Evolutionary conservation across 495 filamentous ascomycete genomes (phyloP).

Genomic region (Elaphomyces granulatus): DNA sequence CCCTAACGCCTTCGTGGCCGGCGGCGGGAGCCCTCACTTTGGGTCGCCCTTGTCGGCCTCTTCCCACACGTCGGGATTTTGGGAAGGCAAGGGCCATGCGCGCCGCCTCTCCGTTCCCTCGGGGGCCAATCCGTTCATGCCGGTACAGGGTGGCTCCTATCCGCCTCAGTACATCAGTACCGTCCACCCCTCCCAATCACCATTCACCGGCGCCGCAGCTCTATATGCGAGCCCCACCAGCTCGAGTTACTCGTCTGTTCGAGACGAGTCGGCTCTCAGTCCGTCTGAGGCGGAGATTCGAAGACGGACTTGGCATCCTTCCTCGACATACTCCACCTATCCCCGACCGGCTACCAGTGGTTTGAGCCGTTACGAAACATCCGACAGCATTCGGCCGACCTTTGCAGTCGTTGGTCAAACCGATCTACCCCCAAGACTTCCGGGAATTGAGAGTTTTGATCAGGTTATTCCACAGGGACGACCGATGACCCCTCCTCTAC

Average conservation of each 20-base stretch:
- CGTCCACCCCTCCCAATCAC: constrained; percentile 34
- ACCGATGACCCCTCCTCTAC: constrained; percentile 46
- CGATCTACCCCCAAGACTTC: constrained; percentile 49
- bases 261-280: constrained; percentile 46
- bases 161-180: constrained; percentile 43
- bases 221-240: constrained; percentile 59
- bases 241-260: constrained; percentile 46
- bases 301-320: constrained; percentile 81
- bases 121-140: constrained; percentile 57
- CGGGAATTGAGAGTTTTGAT: constrained; percentile 85
- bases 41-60: constrained; percentile 55
- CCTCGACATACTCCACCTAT: constrained; percentile 46
- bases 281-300: constrained; percentile 62
- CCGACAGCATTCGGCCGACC: constrained; percentile 36
- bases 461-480: constrained; percentile 42
- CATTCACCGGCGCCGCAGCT: constrained; percentile 41
- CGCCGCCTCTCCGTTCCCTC: constrained; percentile 74
- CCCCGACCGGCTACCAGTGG: constrained; percentile 47
- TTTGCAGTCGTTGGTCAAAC: constrained; percentile 32
- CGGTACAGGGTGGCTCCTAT: constrained; percentile 40
- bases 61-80: constrained; percentile 51
- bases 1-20: constrained; percentile 53
- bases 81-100: constrained; percentile 52
- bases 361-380: constrained; percentile 43
- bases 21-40: constrained; percentile 57